Conservation (phyloP, 2,329 filamentous ascomycete genomes). For the Cercospora sp. region DNA sequence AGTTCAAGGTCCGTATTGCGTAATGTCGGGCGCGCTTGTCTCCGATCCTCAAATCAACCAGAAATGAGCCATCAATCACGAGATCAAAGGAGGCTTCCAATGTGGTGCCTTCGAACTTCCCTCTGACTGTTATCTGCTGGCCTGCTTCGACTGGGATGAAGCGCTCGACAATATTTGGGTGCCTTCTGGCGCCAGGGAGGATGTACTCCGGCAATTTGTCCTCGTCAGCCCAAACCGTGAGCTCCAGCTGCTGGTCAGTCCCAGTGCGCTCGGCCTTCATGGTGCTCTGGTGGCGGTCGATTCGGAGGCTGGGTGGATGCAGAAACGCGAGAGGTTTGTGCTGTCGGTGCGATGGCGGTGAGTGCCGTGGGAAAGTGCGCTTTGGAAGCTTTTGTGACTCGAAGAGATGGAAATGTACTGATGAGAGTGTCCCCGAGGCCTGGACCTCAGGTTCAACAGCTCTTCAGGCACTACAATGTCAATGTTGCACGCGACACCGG, state of each 20-base stretch:
- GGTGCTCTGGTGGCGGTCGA: background rate
- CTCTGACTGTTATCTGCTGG: constrained; percentile 37
- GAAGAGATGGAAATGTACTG: background rate
- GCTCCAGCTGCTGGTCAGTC: constrained; percentile 39
- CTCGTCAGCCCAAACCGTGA: constrained; percentile 32
- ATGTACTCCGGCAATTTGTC: constrained; percentile 38
- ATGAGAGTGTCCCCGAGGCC: background rate
- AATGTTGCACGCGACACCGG: background rate
- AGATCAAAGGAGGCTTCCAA: constrained; percentile 39
- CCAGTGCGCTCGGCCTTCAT: constrained; percentile 43
- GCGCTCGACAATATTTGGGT: constrained; percentile 36
- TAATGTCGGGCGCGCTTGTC: constrained; percentile 18
- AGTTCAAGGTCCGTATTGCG: constrained; percentile 23
- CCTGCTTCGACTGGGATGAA: constrained; percentile 41
- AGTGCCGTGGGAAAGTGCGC: background rate
- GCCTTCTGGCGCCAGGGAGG: constrained; percentile 32
- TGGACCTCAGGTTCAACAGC: background rate
- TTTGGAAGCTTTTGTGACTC: background rate
- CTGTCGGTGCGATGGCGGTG: background rate
- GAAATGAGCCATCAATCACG: constrained; percentile 42
- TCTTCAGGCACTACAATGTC: background rate
- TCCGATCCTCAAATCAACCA: constrained; percentile 28
- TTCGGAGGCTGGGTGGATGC: background rate
- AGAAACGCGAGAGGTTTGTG: background rate
- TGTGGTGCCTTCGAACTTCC: constrained; percentile 39